Evolutionary conservation across 768 basidiomycete genomes (phyloP).

Genomic region (Stropharia rugosoannulata): DNA sequence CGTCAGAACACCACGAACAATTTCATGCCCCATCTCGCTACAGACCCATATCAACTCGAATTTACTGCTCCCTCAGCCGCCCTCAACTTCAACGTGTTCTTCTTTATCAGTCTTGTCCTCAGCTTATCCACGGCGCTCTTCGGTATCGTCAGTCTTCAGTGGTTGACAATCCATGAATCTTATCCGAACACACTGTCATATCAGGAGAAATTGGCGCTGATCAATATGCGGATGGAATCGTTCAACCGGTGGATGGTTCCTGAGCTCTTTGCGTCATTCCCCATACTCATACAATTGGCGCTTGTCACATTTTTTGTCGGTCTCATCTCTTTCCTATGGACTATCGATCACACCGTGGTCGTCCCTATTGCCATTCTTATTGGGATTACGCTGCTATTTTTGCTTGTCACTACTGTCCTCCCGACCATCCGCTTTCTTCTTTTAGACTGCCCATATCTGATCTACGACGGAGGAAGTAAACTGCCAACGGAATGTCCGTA

Average conservation of each 20-base stretch:
- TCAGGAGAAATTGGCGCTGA: constrained; percentile 16
- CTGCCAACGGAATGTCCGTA: constrained; percentile 8
- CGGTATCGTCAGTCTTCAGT: constrained; percentile 21
- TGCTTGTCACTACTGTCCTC: constrained; percentile 18
- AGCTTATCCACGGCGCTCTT: constrained; percentile 18
- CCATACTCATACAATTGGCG: constrained; percentile 23
- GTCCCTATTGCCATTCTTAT: constrained; percentile 15
- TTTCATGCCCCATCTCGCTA: neutral
- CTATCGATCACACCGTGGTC: constrained; percentile 11
- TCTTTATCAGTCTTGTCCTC: constrained; percentile 19
- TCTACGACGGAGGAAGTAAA: neutral
- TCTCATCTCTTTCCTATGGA: constrained; percentile 20
- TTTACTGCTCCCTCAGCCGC: neutral
- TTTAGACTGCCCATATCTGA: neutral
- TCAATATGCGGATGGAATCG: constrained; percentile 23
- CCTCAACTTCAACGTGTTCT: neutral
- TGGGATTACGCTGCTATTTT: constrained; percentile 11
- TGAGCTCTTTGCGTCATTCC: constrained; percentile 19
- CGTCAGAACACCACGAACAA: neutral
- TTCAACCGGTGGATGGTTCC: constrained; percentile 23
- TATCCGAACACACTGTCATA: constrained; percentile 9
- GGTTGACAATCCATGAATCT: constrained; percentile 20
- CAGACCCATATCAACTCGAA: neutral
- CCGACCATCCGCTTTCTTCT: constrained; percentile 17
- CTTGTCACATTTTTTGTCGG: constrained; percentile 26